Evolutionary conservation across 345 rosid genomes (phyloP).

Genomic region (Lumnitzera racemosa): DNA sequence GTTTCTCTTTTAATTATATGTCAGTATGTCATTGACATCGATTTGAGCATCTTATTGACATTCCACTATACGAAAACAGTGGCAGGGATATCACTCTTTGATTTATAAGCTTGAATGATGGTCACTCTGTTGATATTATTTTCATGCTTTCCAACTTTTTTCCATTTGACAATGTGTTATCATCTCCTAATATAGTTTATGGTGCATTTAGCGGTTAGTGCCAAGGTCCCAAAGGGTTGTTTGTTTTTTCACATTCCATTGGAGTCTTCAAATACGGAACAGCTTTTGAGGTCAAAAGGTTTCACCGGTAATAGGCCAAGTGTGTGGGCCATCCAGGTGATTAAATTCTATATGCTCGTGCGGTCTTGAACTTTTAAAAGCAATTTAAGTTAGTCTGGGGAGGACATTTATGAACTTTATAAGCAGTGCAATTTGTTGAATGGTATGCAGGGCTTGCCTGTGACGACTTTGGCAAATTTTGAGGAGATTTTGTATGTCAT

Average conservation of each 20-base stretch:
- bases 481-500: slow-evolving; percentile 50
- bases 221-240: slow-evolving; percentile 67
- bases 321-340: slow-evolving; percentile 86
- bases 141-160: neutral
- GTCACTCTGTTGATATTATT: neutral
- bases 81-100: no score
- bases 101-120: no score
- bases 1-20: no score
- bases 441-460: slow-evolving; percentile 53
- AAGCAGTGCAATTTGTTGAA: neutral
- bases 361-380: neutral
- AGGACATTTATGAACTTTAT: neutral
- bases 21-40: no score
- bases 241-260: slow-evolving; percentile 63
- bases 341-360: neutral
- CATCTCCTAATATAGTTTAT: slow-evolving; percentile 13
- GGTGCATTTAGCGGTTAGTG: slow-evolving; percentile 66
- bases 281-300: slow-evolving; percentile 47
- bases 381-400: neutral
- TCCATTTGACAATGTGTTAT: slow-evolving; percentile 6
- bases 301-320: slow-evolving; percentile 70
- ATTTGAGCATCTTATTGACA: no score
- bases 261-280: slow-evolving; percentile 39
- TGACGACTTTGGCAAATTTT: slow-evolving; percentile 50
- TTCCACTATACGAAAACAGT: no score